Evolutionary conservation across 352 stramenopile genomes (phyloP), one percentile per base, ranked within the genome.

Genomic region (Phytopythium cucurbitacearum): DNA sequence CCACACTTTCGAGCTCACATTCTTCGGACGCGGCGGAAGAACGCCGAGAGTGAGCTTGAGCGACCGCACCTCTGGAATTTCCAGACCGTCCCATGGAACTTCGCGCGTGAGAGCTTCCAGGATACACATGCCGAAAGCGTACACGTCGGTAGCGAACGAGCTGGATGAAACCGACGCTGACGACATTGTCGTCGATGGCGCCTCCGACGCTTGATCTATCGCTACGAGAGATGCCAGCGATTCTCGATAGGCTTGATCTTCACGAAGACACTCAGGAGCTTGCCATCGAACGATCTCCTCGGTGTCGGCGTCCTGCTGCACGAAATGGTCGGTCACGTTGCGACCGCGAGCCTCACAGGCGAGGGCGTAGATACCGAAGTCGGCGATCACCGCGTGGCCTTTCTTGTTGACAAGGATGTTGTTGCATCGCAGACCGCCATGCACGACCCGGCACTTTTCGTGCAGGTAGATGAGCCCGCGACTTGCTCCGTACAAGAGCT

Each of bases 61-160:
- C 15, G 69, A 73, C 11, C 66, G 65, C 35, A 90, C 71, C 48
- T 82, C 73, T 0, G 60, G 21, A 8, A 70, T 57, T n/a, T 81
- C 70, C 40, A 86, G 48, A 1, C 48, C 64, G 10, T 42, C 57
- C 80, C 80, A 92, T 0, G 81, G 81, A 0, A 74, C 53, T 8
- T 71, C 64, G 0, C 64, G 61, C 1, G 79, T 87, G 32, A 89
- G 55, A 1, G 76, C 69, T 40, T 92, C 79, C 6, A 88, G n/a
- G 28, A 90, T 87, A 40, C 73, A 88, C 79, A 92, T 88, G n/a
- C 81, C 81, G 38, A 90, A 80, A 10, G 77, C 73, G 55, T 87
- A 92, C 39, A 90, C 68, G 48, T 92, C 79, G 0, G 67, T 73
- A 3, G 67, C 64, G 21, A 80, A 84, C 0, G 71, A 71, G 10